Base-by-base conservation (phyloP, 345 rosid genomes). In the Brassica incana region DNA sequence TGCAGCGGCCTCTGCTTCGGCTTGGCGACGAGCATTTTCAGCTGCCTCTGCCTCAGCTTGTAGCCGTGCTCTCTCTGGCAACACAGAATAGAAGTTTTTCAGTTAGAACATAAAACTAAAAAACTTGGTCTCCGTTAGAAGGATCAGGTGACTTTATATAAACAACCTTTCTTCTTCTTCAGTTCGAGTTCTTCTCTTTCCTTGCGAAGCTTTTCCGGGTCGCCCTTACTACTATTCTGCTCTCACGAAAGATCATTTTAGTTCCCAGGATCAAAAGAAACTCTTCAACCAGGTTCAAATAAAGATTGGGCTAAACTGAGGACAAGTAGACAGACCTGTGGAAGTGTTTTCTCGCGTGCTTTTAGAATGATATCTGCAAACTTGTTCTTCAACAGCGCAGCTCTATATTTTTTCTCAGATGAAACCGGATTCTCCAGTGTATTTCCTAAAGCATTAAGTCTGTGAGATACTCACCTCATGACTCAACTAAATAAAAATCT, bases 11-110 rank as follows among this genome's bases (percentile, higher is more conserved):
- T 88, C 96, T 67, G 90, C 99, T 81, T 86, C 98, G 64, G 91
- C 98, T 84, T 63, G 90, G 78, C 88, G 92, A 72, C 82, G 87
- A 73, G 98, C 94, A 75, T 87, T 93, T 89, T 90, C 98, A 43
- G 96, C 99, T 56, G 98, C 97, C 85, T 83, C 86, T 36, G 96
- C 98, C 80, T 93, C 99, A 45, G 99, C 99, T 73, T 89, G 94
- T 71, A 95, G 71, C 67, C 99, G 94, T 3, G 98, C 99, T 78
- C 86, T 91, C 83, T 92, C 99, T 95, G 89, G 15, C 61, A 27
- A 16, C 43, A 36, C 23, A 50, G 8, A 67, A 36, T 15, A 40
- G 12, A 76, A 32, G 43, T 29, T 66, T 67, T 52, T 59, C 45
- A 8, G 3, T 38, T 38, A 38, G 67, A 27, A 18, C 63, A 69